A percentile compares a stretch with the other conserved stretches of the same genome.
Evolutionary conservation across 2,329 filamentous ascomycete species (phyloP).

Genomic region (Ophiostoma perfectum): DNA sequence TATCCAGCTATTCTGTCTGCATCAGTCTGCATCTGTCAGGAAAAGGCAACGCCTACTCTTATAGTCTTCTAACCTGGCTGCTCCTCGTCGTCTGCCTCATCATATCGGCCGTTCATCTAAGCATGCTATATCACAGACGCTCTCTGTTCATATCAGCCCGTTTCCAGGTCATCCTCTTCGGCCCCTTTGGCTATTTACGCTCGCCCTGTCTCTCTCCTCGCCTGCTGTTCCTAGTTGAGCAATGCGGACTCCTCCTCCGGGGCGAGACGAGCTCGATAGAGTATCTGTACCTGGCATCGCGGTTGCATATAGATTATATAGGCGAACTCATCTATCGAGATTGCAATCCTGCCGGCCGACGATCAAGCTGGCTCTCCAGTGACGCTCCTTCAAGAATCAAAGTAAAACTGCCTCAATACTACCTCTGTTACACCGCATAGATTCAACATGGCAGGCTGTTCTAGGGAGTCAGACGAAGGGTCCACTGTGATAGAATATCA

Average conservation of each 20-base stretch:
- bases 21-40: background rate
- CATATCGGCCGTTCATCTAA: background rate
- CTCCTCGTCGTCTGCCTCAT: background rate
- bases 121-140: constrained; percentile 1
- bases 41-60: background rate
- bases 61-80: background rate
- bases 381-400: too few species aligned
- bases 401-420: too few species aligned
- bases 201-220: background rate
- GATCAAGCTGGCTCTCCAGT: too few species aligned
- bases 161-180: background rate
- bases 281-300: background rate
- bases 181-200: background rate
- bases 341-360: too few species aligned
- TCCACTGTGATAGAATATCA: too few species aligned
- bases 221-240: background rate
- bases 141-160: constrained; percentile 3
- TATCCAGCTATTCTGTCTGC: too few species aligned
- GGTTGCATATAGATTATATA: background rate
- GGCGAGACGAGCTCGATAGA: background rate
- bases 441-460: too few species aligned
- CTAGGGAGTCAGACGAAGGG: too few species aligned
- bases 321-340: too few species aligned
- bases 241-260: constrained; percentile 1
- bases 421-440: too few species aligned